Evolutionary conservation across 345 rosid genomes (phyloP).

Genomic region (Durio zibethinus): DNA sequence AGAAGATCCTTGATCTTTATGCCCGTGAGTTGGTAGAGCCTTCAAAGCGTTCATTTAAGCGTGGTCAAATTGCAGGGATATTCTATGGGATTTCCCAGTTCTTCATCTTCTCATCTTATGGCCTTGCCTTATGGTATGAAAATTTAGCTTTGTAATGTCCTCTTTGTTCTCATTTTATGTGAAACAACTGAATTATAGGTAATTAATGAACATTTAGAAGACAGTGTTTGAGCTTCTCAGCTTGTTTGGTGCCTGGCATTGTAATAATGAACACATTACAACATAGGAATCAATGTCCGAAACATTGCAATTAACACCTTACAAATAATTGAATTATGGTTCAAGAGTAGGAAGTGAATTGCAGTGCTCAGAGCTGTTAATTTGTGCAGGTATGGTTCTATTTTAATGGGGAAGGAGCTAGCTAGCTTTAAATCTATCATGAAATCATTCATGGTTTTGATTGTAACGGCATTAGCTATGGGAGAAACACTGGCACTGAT

Average conservation of each 20-base stretch:
- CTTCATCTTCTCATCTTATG: constrained; percentile 94
- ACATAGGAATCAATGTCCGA: not conserved
- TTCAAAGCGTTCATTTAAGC: constrained; percentile 60
- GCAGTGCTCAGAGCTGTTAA: constrained; percentile 2
- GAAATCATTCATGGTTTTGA: constrained; percentile 95
- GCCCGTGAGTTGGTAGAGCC: constrained; percentile 79
- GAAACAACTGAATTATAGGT: not conserved
- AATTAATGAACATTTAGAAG: not conserved
- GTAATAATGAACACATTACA: not conserved
- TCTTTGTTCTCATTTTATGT: not conserved
- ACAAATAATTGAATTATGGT: too few species aligned
- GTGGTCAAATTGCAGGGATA: constrained; percentile 92
- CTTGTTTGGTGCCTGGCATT: not conserved
- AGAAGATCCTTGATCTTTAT: constrained; percentile 79
- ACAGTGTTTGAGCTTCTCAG: not conserved
- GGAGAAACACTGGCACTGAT: constrained; percentile 89
- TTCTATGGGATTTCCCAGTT: constrained; percentile 92
- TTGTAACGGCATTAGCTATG: constrained; percentile 94
- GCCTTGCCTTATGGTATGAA: constrained; percentile 87
- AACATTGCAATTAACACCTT: too few species aligned
- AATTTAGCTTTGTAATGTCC: constrained; percentile 6
- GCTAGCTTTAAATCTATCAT: constrained; percentile 76
- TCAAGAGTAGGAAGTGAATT: not conserved
- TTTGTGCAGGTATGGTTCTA: constrained; percentile 78
- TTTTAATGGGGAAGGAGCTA: constrained; percentile 79